Base-by-base conservation (phyloP, 768 basidiomycete genomes). In the Pisolithus marmoratus region DNA sequence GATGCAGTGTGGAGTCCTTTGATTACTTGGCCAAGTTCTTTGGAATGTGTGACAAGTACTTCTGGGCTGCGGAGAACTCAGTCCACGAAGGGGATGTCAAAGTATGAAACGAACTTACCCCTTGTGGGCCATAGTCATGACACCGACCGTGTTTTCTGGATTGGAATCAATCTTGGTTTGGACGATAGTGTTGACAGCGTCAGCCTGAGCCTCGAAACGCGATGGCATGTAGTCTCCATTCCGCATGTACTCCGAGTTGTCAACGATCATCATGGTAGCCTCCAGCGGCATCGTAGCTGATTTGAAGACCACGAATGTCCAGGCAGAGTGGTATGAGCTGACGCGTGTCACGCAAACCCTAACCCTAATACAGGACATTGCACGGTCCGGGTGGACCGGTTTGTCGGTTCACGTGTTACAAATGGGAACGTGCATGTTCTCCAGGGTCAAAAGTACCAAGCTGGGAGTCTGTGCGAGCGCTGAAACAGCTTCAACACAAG, bases 71-170 rank as follows among this genome's bases (percentile, higher is more conserved):
- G 48, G 36, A 12, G 44, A 20, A 49, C 20, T 23, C 29, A 12
- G n/a, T 23, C 5, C 20, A 45, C 26, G 12, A 45, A 23, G 26
- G 48, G 17, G 38, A 34, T 41, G 37, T n/a, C 27, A 41, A 23
- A 48, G 56, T 45, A 20, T n/a, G 17, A 20, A 24, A 14, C 9
- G 57, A 15, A 64, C 81, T 68, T 63, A 95, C 95, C 87, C 86
- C 70, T 96, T 96, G 51, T 92, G 90, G 14, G 93, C 95, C 92
- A 95, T 95, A 26, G 92, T 91, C 94, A 99, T 96, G 38, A 97
- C 74, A 5, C 96, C 96, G 38, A 97, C 94, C 11, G 93, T 93
- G 71, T 90, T 97, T 73, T 99, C 96, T 17, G 95, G 92, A 73
- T 99, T 98, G 23, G 92, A 87, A 66, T 91, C 87, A 59, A 87